Conservation (phyloP, 257 asterid species). For the Gentiana dahurica region DNA sequence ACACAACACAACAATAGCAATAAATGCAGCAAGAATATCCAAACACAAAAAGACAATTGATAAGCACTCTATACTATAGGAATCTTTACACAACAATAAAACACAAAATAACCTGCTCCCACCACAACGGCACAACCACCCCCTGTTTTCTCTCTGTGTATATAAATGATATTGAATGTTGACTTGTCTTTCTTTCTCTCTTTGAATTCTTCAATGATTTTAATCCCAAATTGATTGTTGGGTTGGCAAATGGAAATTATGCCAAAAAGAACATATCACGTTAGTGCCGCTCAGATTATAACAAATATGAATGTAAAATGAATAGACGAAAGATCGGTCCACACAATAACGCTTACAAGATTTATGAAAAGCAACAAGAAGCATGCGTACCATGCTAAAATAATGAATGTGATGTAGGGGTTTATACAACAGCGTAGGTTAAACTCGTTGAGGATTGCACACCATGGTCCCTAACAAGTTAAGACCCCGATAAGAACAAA, state of each 20-base stretch:
- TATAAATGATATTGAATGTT: slow-evolving; percentile 11
- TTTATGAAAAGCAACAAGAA: too few species aligned
- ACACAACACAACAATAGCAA: slow-evolving; percentile 20
- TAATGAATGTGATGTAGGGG: too few species aligned
- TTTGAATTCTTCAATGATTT: slow-evolving; percentile 16
- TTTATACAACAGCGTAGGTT: too few species aligned
- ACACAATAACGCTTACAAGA: too few species aligned
- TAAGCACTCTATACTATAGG: too few species aligned
- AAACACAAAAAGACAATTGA: slow-evolving; percentile 29
- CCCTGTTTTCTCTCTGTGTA: not conserved
- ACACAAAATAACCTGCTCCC: slow-evolving; percentile 29
- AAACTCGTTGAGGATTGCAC: too few species aligned
- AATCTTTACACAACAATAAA: slow-evolving; percentile 8
- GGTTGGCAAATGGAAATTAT: not conserved
- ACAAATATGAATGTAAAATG: too few species aligned
- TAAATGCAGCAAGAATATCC: slow-evolving; percentile 45
- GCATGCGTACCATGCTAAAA: too few species aligned
- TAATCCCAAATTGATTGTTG: slow-evolving; percentile 19
- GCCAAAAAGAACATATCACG: not conserved
- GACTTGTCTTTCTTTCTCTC: slow-evolving; percentile 11
- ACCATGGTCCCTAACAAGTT: too few species aligned
- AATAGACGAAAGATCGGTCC: too few species aligned
- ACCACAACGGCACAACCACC: slow-evolving; percentile 7
- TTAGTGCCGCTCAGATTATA: too few species aligned
- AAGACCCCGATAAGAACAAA: too few species aligned